Base-by-base conservation (phyloP, 768 basidiomycete genomes). In the Naganishia kalamii region DNA sequence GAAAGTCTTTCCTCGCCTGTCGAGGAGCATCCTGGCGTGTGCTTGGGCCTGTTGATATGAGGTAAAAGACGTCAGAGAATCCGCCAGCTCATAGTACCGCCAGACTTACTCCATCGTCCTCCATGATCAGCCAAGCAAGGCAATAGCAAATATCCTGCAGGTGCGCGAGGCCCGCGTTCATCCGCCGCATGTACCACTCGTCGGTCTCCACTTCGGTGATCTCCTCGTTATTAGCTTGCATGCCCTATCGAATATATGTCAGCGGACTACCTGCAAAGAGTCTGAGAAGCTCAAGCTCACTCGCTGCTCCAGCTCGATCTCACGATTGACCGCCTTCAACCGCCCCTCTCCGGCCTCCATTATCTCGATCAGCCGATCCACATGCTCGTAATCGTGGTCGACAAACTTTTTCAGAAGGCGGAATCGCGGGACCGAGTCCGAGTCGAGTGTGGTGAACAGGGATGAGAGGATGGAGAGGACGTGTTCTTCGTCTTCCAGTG, bases 61-160 rank as follows among this genome's bases (percentile, higher is more conserved):
- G 41, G 25, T 46, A n/a, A 52, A 3, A 15, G 19, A 40, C 47
- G 44, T 64, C 41, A 51, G 35, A 47, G n/a, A 15, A 40, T 41
- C 60, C 48, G 41, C 49, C 23, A 60, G 43, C 30, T 50, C 49
- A 63, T 57, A 27, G 0, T 4, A 78, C 17, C 12, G 25, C n/a
- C 29, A 23, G 35, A 44, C 89, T 63, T 80, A 96, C 96, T 40
- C 94, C 96, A 71, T 98, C 94, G 71, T 98, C 94, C 79, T 99
- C 96, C 92, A 97, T 93, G 62, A 86, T 84, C 29, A 97, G 79
- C 96, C 96, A 99, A 5, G 89, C 92, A 41, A 97, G 79, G 66
- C 97, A 88, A 71, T 93, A 97, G 77, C 98, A 94, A 43, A 91
- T 84, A 19, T 87, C 91, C 72, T 98, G 94, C 8, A 98, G 78